phyloP scores from a whole-genome alignment of 176 grass and related monocot genomes.

The Aegilops longissima region DNA sequence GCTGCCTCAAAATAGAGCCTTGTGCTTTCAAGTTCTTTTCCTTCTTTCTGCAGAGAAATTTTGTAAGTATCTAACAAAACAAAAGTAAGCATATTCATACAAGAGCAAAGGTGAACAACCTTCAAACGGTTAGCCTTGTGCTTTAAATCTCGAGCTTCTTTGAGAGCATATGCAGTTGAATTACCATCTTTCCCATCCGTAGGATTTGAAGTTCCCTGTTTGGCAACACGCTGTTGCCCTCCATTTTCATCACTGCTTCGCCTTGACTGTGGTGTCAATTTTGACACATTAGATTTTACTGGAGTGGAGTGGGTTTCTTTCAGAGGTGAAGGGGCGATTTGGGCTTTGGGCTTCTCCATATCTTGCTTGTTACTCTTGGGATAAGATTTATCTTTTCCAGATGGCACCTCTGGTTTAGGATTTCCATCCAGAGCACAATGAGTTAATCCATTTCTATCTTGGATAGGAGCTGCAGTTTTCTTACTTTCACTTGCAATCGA shows the following conservation, averaged over 20 bases:
- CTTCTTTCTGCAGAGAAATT: slow-evolving; percentile 66
- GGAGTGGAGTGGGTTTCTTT: slow-evolving; percentile 52
- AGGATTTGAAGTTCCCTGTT: slow-evolving; percentile 53
- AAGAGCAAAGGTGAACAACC: slow-evolving; percentile 44
- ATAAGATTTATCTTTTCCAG: slow-evolving; percentile 51
- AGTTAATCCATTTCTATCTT: slow-evolving; percentile 43
- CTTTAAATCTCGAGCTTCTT: slow-evolving; percentile 92
- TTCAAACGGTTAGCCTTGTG: slow-evolving; percentile 96
- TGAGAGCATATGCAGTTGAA: slow-evolving; percentile 53
- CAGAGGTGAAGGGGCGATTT: slow-evolving; percentile 42
- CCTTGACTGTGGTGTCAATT: slow-evolving; percentile 44
- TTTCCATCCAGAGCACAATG: slow-evolving; percentile 38
- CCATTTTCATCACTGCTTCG: slow-evolving; percentile 59
- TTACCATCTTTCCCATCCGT: slow-evolving; percentile 66
- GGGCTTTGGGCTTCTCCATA: slow-evolving; percentile 33
- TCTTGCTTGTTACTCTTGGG: slow-evolving; percentile 54
- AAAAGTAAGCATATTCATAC: slow-evolving; percentile 15
- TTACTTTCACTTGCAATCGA: slow-evolving; percentile 28
- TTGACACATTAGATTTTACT: slow-evolving; percentile 57
- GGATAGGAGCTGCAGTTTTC: slow-evolving; percentile 35
- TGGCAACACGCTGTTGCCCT: slow-evolving; percentile 41
- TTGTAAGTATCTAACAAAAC: slow-evolving; percentile 22
- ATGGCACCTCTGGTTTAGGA: slow-evolving; percentile 25
- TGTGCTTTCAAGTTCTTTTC: slow-evolving; percentile 75
- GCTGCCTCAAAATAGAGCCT: slow-evolving; percentile 92